Evolutionary conservation across 352 stramenopile genomes (phyloP).

Genomic region (Globisporangium canariense): DNA sequence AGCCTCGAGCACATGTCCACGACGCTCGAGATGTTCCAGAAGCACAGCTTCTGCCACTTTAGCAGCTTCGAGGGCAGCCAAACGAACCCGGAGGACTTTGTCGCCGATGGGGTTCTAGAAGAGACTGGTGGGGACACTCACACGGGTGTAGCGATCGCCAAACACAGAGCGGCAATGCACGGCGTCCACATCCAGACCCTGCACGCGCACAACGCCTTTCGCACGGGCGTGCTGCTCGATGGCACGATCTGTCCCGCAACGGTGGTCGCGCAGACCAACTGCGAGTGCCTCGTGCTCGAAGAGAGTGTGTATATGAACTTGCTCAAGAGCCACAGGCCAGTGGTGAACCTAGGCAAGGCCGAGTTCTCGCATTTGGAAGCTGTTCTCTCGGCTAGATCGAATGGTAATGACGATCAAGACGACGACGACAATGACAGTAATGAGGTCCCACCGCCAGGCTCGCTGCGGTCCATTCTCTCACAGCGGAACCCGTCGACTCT

Average conservation of each 20-base stretch:
- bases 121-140: background rate
- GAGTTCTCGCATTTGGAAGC: background rate
- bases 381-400: background rate
- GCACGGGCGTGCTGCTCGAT: conserved; percentile 45
- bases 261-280: conserved; percentile 51
- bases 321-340: conserved; percentile 32
- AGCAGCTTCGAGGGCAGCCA: conserved; percentile 28
- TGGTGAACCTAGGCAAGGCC: conserved; percentile 27
- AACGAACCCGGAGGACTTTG: conserved; percentile 29
- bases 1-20: conserved; percentile 55
- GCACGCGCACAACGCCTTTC: conserved; percentile 46
- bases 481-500: conserved; percentile 11
- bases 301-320: conserved; percentile 36
- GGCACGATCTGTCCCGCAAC: conserved; percentile 40
- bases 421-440: background rate
- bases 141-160: conserved; percentile 10
- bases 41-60: conserved; percentile 56
- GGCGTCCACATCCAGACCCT: conserved; percentile 61
- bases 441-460: background rate
- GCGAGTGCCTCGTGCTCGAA: conserved; percentile 47
- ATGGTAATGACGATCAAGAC: background rate
- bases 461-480: conserved; percentile 11
- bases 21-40: conserved; percentile 60
- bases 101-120: background rate
- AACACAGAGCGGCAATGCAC: conserved; percentile 40